Evolutionary conservation across 2,329 filamentous ascomycete genomes (phyloP), one percentile per base, ranked within the genome.

Genomic region (Falciphora oryzae): DNA sequence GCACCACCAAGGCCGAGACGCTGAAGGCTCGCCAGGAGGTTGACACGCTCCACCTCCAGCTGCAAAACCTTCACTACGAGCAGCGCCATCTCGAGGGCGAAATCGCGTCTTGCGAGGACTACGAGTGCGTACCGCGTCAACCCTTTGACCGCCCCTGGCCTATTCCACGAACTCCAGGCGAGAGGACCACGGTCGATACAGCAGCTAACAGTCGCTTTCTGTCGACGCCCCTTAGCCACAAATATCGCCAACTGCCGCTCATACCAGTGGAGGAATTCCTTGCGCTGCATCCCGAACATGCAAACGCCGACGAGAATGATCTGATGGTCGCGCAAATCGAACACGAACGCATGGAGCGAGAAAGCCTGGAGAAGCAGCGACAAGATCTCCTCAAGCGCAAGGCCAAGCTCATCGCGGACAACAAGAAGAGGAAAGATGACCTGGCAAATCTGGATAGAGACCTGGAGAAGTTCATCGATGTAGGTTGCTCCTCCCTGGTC

Each of bases 1-100:
- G 95, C 69, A 87, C 92, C 70, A 97, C 93, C 18, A 98, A 98
- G 75, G 83, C 90, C 63, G 82, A 87, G 70, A 98, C 95, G 0
- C 90, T 92, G 35, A 92, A 97, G 75, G 91, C 90, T 61, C 87
- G 93, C 61, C 91, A 94, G 71, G 92, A 97, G 77, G 92, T 98
- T 68, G 95, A 99, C 74, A 87, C 89, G 62, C 82, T 99, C 67
- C 93, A 98, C 74, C 83, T 99, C 53, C 91, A 96, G 73, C 83
- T 99, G 64, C 94, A 98, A 77, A 99, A 99, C 73, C 80, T 99
- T 10, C 96, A 95, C 75, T 99, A 99, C 73, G 94, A 99, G 76
- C 93, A 98, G 78, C 84, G 92, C 64, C 93, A 97, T 76, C 80
- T 99, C 64, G 87, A 91, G 68, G 91, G 91, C 61, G 95, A 99